A percentile compares a stretch with the other conserved stretches of the same genome.
Evolutionary conservation across 345 rosid genomes (phyloP).

Genomic region (Citrus maxima): DNA sequence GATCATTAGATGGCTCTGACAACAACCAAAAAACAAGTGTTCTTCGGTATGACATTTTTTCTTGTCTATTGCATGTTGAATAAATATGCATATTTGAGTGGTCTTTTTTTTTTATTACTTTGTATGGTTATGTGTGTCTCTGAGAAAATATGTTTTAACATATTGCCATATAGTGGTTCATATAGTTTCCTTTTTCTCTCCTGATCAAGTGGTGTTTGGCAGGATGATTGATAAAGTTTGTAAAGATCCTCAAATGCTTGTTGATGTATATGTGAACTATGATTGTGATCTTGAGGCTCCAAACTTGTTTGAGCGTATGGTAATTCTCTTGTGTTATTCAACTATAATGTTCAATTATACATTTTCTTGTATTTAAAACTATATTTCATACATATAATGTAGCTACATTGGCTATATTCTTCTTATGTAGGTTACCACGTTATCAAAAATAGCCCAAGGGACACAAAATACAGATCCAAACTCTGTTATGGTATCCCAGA

Average conservation of each 20-base stretch:
- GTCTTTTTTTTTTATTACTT: not conserved
- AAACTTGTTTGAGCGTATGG: conserved; percentile 98
- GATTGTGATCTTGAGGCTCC: conserved; percentile 99
- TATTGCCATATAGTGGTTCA: conserved; percentile 7
- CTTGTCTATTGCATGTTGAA: conserved; percentile 19
- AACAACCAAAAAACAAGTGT: conserved; percentile 79
- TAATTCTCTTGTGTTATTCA: conserved; percentile 23
- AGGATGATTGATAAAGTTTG: conserved; percentile 96
- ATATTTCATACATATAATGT: not conserved
- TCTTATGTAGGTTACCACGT: conserved; percentile 60
- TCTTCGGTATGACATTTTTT: conserved; percentile 61
- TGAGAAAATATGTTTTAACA: not conserved
- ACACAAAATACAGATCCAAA: conserved; percentile 81
- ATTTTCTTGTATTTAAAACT: not conserved
- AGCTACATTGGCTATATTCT: conserved; percentile 2
- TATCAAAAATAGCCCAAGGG: conserved; percentile 93
- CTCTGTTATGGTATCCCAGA: conserved; percentile 67
- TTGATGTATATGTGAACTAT: conserved; percentile 93
- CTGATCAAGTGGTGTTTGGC: conserved; percentile 25
- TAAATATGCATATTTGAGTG: conserved; percentile 9
- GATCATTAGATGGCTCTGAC: conserved; percentile 82
- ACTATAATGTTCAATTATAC: conserved; percentile 4
- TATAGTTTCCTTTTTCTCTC: conserved; percentile 8
- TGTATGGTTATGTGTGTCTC: not conserved
- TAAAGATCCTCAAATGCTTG: conserved; percentile 95